Evolutionary conservation across 2,329 filamentous ascomycete species (phyloP), one percentile per base, ranked within the genome.

Genomic region (Leptosphaerulina australis): DNA sequence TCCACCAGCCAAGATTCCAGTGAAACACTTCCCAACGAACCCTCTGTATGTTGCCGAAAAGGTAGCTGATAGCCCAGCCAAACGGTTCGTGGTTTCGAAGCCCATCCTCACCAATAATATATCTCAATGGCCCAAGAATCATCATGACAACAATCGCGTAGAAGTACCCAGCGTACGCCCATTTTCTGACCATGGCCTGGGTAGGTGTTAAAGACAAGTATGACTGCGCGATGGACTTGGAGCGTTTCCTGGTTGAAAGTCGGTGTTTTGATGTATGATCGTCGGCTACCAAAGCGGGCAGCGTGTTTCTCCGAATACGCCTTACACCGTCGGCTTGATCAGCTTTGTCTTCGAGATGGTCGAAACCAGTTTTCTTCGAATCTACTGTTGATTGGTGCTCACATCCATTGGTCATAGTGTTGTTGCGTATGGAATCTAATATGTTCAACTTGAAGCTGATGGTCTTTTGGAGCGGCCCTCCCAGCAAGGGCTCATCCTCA

Each of bases 21-120:
- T 81, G 82, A 12, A 90, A 79, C 7, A 93, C 82, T 69, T 88
- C 81, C 68, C 88, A 86, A 18, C 91, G 82, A 59, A 97, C 84
- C 65, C 79, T 80, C 0, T 83, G 80, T 9, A 92, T 68, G 61
- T 96, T 88, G 10, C 93, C 92, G 54, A 97, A 83, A 2, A 97
- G 76, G 71, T 99, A 99, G 2, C 90, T 88, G 9, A 97, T 73
- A 0, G 91, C 92, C 94, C 94, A 99, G 2, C 93, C 90, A 34
- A 99, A 83, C 0, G 94, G 91, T 62, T 99, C 94, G 41, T 85
- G 77, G 12, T 84, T 85, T 25, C 81, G 67, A 1, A 99, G 78
- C 11, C 91, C 91, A 55, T 82, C 79, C 33, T 76, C 74, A 29
- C 81, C 75, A 39, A 97, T 84, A 59, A 90, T 88, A 2, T 79